Percentiles rank a stretch among this genome's conserved stretches.
Evolutionary conservation across 2,329 filamentous ascomycete genomes (phyloP).

Genomic region (Mycosphaerella arachidis): DNA sequence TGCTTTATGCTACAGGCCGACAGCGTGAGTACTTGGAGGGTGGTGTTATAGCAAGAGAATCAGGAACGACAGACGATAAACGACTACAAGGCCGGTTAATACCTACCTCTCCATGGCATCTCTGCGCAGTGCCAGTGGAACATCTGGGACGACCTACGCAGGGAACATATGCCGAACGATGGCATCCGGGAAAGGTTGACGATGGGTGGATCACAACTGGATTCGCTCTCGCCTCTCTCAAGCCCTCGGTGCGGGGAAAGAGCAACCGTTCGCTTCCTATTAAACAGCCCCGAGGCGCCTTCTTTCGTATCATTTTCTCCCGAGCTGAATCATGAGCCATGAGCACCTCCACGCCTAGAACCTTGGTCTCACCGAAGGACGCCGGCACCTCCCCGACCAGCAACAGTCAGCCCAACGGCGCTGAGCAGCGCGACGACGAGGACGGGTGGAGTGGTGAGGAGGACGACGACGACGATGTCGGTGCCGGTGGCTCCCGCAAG

Average conservation of each 20-base stretch:
- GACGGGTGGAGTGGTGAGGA: constrained; percentile 38
- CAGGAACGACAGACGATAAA: neutral
- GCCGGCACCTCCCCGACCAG: constrained; percentile 17
- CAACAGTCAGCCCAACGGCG: constrained; percentile 4
- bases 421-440: constrained; percentile 25
- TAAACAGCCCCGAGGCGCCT: constrained; percentile 3
- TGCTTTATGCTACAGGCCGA: neutral
- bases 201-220: neutral
- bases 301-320: constrained; percentile 11
- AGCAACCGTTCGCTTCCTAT: constrained; percentile 4
- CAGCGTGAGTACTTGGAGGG: neutral
- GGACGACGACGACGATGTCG: constrained; percentile 32
- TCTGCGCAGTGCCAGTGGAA: constrained; percentile 1
- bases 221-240: constrained; percentile 3
- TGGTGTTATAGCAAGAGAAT: neutral
- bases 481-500: constrained; percentile 39
- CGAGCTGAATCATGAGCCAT: constrained; percentile 13
- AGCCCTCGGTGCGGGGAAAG: constrained; percentile 14
- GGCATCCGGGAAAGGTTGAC: neutral
- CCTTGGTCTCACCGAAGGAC: constrained; percentile 17
- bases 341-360: constrained; percentile 5
- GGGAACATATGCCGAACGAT: constrained; percentile 6
- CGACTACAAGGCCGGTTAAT: neutral
- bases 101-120: constrained; percentile 1
- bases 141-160: constrained; percentile 1